Conservation (phyloP, 768 basidiomycete species). For the Trichaptum fuscoviolaceum region DNA sequence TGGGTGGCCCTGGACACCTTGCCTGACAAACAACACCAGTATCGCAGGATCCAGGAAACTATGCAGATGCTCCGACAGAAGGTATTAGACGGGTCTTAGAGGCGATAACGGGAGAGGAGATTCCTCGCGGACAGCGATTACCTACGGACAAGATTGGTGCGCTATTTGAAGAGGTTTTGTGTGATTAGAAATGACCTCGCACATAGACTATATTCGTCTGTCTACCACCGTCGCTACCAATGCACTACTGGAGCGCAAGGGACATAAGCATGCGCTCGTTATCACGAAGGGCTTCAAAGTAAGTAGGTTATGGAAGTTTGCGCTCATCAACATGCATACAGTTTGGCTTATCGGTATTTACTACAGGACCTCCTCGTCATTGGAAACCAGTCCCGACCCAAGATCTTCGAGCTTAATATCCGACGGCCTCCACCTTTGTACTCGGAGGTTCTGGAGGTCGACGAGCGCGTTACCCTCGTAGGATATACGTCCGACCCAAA, state of each 20-base stretch:
- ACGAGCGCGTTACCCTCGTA: slow-evolving; percentile 91
- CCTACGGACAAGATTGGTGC: slow-evolving; percentile 78
- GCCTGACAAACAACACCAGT: slow-evolving; percentile 38
- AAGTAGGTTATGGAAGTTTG: neutral
- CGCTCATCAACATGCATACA: neutral
- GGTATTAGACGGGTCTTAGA: slow-evolving; percentile 87
- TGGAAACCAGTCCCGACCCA: slow-evolving; percentile 91
- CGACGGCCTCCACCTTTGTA: slow-evolving; percentile 74
- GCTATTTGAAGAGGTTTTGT: slow-evolving; percentile 13
- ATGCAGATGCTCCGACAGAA: slow-evolving; percentile 90
- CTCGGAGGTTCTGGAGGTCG: slow-evolving; percentile 55
- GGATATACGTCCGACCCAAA: slow-evolving; percentile 90
- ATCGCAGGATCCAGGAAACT: slow-evolving; percentile 84
- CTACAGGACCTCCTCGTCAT: slow-evolving; percentile 76
- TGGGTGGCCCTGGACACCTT: neutral
- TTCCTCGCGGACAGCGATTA: slow-evolving; percentile 61
- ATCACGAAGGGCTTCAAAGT: slow-evolving; percentile 85
- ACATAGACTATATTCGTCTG: slow-evolving; percentile 79
- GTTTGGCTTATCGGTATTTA: neutral
- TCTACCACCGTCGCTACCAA: slow-evolving; percentile 97
- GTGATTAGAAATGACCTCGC: slow-evolving; percentile 5
- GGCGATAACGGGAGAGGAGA: slow-evolving; percentile 59
- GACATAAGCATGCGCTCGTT: slow-evolving; percentile 83
- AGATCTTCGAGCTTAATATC: slow-evolving; percentile 93
- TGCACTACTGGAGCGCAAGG: slow-evolving; percentile 91